phyloP scores from a whole-genome alignment of 1,139 yeast species.

The Blastobotrys persicus region DNA sequence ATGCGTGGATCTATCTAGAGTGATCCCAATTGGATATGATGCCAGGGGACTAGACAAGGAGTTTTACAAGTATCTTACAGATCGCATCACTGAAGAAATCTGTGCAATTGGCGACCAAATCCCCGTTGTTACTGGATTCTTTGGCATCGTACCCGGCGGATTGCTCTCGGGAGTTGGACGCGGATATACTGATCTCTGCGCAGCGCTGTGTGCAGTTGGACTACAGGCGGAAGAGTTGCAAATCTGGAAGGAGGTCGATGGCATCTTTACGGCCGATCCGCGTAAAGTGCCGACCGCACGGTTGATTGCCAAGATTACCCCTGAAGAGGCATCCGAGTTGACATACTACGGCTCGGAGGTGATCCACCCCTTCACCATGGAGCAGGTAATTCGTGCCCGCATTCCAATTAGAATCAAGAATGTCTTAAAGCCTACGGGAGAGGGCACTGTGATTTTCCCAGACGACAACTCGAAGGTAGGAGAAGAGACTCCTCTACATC shows the following conservation, averaged over 20 bases:
- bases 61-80: constrained; percentile 63
- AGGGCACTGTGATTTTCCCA: constrained; percentile 91
- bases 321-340: constrained; percentile 97
- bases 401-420: constrained; percentile 96
- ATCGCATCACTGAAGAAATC: constrained; percentile 57
- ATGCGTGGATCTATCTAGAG: constrained; percentile 74
- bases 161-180: constrained; percentile 88
- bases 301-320: constrained; percentile 81
- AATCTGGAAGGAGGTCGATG: constrained; percentile 98
- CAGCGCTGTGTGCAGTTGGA: constrained; percentile 94
- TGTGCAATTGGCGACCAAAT: constrained; percentile 48
- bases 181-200: constrained; percentile 96
- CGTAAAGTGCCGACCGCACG: constrained; percentile 91
- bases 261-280: constrained; percentile 97
- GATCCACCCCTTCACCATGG: constrained; percentile 98
- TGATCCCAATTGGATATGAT: constrained; percentile 46
- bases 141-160: constrained; percentile 94
- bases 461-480: constrained; percentile 87
- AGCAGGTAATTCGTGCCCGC: constrained; percentile 92
- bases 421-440: constrained; percentile 87
- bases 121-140: constrained; percentile 94
- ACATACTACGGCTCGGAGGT: constrained; percentile 98
- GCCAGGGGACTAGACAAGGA: constrained; percentile 49
- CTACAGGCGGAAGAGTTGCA: constrained; percentile 88
- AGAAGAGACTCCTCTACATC: constrained; percentile 90